Evolutionary conservation across 2,329 filamentous ascomycete species (phyloP), one percentile per base, ranked within the genome.

Genomic region (Aureobasidium mangrovei): DNA sequence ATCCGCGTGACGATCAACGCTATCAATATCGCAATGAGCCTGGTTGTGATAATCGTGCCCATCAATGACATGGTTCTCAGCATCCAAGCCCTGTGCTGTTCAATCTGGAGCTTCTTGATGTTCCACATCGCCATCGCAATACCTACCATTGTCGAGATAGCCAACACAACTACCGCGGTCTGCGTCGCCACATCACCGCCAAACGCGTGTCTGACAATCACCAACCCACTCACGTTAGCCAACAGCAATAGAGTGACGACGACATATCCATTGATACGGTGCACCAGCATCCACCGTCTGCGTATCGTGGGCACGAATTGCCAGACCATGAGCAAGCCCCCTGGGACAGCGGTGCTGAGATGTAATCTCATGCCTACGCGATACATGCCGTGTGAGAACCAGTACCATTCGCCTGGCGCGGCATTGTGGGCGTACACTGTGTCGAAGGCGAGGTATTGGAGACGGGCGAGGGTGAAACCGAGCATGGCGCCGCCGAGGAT

Each of bases 71-170:
- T 62, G 7, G 59, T 71, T 26, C 81, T 65, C 31, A 84, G 61
- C 81, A 84, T 84, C 81, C 80, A 84, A 2, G 78, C 78, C 1
- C 81, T 73, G 57, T 84, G 81, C 60, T 83, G 76, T 32, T 83
- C 79, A 46, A 86, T 79, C 61, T 83, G 80, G 2, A 83, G 65
- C 2, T 71, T 68, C 63, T 79, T 82, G 64, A 84, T 76, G 58
- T 82, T 82, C 62, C 76, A 69, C 32, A 74, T 75, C 1, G 79
- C 77, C 41, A 83, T 56, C 0, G 62, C 57, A 27, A 79, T 63
- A 7, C 72, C 70, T 1, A 64, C 58, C 0, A 75, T 64, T 2
- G 78, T 77, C 7, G 73, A 61, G 31, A 79, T 69, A 1, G 67
- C 73, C 0, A 80, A 61, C 0, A 73, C 51, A 0, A 74, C 74